phyloP scores from a whole-genome alignment of 2,329 filamentous ascomycete genomes.

The Chrysoporthe cubensis region DNA sequence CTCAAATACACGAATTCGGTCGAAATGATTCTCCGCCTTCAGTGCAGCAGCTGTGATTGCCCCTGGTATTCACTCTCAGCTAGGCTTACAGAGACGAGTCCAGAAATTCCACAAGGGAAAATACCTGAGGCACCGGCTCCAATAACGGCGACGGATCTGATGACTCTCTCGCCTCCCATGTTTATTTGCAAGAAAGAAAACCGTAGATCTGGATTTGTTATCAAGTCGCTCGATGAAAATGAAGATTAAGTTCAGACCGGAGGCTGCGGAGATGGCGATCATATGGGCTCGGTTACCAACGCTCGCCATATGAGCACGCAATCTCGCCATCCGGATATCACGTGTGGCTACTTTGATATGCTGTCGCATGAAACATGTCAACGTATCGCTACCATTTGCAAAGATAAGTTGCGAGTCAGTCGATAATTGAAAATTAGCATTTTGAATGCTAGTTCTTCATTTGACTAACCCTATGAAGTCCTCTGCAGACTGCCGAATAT shows the following conservation, averaged over 20 bases:
- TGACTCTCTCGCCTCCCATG: slow-evolving; percentile 32
- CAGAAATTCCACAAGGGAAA: slow-evolving; percentile 13
- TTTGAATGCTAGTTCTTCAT: too few relatives aligned
- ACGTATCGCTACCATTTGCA: not conserved
- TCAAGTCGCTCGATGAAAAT: not conserved
- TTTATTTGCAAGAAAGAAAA: not conserved
- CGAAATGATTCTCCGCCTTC: slow-evolving; percentile 48
- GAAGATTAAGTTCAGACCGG: not conserved
- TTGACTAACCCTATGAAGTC: too few relatives aligned
- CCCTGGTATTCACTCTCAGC: slow-evolving; percentile 38
- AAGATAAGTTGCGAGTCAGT: not conserved
- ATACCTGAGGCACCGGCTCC: slow-evolving; percentile 49
- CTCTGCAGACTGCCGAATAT: too few relatives aligned
- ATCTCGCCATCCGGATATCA: slow-evolving; percentile 21
- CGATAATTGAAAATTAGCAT: not conserved
- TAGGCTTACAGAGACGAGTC: not conserved
- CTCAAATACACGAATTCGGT: slow-evolving; percentile 48
- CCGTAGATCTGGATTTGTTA: not conserved
- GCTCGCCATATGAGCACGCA: slow-evolving; percentile 18
- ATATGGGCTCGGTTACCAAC: not conserved
- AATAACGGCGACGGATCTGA: slow-evolving; percentile 48
- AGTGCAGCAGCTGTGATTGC: slow-evolving; percentile 52
- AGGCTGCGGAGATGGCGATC: slow-evolving; percentile 6
- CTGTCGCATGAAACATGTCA: not conserved
- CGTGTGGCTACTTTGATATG: not conserved